These are phyloP conservation scores for Trichoderma atrobrunneum DNA, from an alignment of 2,329 filamentous ascomycete genomes.

Conservation along the genomic window DNA sequence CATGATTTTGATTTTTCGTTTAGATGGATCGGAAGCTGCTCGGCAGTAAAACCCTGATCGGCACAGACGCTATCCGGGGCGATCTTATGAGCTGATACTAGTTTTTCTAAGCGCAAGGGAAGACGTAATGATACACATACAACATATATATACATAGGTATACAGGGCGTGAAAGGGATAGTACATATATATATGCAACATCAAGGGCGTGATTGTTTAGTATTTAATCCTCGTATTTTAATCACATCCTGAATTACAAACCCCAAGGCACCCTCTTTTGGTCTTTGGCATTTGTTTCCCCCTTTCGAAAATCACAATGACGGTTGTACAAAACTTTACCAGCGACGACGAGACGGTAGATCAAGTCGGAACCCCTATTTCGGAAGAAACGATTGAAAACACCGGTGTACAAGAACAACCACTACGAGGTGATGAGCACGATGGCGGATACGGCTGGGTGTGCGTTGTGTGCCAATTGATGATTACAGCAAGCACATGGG, in stretches of 20 bases:
- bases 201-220: not conserved
- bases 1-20: not conserved
- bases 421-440: constrained; percentile 19
- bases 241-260: not conserved
- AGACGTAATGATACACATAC: not conserved
- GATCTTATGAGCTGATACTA: not conserved
- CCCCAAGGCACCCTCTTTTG: not conserved
- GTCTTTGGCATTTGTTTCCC: not conserved
- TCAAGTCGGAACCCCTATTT: not conserved
- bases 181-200: not conserved
- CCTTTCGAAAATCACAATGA: not conserved
- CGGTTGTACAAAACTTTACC: not conserved
- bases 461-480: constrained; percentile 32
- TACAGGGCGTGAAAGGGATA: not conserved
- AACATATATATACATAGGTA: not conserved
- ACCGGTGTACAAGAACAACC: not conserved
- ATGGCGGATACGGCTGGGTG: constrained; percentile 54
- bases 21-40: not conserved
- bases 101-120: not conserved
- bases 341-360: not conserved
- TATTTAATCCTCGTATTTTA: not conserved
- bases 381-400: not conserved
- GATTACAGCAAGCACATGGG: constrained; percentile 40
- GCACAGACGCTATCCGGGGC: not conserved
- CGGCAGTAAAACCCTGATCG: not conserved